Evolutionary conservation across 163 green algal genomes (phyloP).

Genomic region (Scenedesmus sp.): DNA sequence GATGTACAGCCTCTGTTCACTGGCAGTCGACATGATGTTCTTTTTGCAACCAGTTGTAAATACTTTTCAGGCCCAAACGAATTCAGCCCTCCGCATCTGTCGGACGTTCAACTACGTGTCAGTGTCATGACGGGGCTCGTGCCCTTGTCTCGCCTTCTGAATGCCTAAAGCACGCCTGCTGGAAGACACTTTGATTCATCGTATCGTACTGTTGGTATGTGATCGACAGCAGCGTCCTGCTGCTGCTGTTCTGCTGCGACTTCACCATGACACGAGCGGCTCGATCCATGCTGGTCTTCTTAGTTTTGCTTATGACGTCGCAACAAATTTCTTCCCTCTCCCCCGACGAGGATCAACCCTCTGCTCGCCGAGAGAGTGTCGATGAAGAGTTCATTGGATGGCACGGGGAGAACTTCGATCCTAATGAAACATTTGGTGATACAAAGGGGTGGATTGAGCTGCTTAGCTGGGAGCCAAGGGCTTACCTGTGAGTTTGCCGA

Average conservation of each 20-base stretch:
- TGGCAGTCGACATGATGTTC: no score
- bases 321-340: not conserved
- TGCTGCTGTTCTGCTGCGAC: not conserved
- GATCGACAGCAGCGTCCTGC: not conserved
- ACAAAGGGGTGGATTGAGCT: conserved; percentile 38
- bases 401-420: conserved; percentile 38
- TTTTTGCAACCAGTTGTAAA: no score
- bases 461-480: conserved; percentile 48
- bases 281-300: not conserved
- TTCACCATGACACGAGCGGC: not conserved
- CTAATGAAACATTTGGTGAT: conserved; percentile 10
- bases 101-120: not conserved
- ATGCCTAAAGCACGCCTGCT: not conserved
- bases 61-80: no score
- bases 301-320: not conserved
- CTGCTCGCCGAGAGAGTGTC: not conserved
- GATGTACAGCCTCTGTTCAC: not conserved
- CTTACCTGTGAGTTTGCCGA: conserved; percentile 40
- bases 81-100: not conserved
- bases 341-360: not conserved
- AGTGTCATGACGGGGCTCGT: not conserved
- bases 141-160: not conserved
- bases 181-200: not conserved
- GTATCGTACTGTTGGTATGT: not conserved
- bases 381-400: conserved; percentile 51